A percentile compares a stretch with the other conserved stretches of the same genome.
Conservation (phyloP, 257 asterid genomes). For the Anisodus acutangulus region DNA sequence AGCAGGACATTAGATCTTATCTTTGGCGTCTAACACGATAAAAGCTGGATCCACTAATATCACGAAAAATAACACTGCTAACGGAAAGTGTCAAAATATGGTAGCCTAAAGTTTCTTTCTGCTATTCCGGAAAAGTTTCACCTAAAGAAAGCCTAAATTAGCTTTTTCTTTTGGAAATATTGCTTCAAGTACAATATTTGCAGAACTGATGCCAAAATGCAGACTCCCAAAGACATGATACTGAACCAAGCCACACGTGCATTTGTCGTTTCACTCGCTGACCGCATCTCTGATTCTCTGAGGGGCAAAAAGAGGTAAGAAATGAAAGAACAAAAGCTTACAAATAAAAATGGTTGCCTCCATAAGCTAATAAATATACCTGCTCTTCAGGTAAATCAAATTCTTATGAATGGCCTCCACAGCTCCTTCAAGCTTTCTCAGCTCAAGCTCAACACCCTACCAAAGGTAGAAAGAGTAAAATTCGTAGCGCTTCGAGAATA, state of each 20-base stretch:
- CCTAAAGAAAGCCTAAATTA: slow-evolving; percentile 60
- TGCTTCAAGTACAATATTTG: slow-evolving; percentile 71
- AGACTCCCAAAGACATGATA: slow-evolving; percentile 69
- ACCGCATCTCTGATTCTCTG: slow-evolving; percentile 84
- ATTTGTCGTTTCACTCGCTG: slow-evolving; percentile 67
- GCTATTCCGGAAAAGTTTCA: slow-evolving; percentile 34
- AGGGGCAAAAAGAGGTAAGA: slow-evolving; percentile 19
- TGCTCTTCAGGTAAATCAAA: slow-evolving; percentile 68
- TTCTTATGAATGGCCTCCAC: slow-evolving; percentile 89
- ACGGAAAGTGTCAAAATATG: not conserved
- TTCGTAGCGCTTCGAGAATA: not conserved
- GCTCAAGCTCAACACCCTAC: slow-evolving; percentile 91
- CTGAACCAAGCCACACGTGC: slow-evolving; percentile 83
- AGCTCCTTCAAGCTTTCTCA: slow-evolving; percentile 88
- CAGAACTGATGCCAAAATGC: slow-evolving; percentile 61
- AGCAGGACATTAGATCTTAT: slow-evolving; percentile 1
- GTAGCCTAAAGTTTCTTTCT: slow-evolving; percentile 24
- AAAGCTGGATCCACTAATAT: slow-evolving; percentile 15
- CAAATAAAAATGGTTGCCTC: not conserved
- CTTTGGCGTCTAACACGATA: not conserved
- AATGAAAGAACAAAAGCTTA: slow-evolving; percentile 7
- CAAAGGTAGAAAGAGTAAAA: slow-evolving; percentile 36
- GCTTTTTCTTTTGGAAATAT: slow-evolving; percentile 86
- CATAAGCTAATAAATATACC: slow-evolving; percentile 45
- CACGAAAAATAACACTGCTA: not conserved